phyloP scores from a whole-genome alignment of 2,329 filamentous ascomycete genomes.

The Pseudomassariella vexata region DNA sequence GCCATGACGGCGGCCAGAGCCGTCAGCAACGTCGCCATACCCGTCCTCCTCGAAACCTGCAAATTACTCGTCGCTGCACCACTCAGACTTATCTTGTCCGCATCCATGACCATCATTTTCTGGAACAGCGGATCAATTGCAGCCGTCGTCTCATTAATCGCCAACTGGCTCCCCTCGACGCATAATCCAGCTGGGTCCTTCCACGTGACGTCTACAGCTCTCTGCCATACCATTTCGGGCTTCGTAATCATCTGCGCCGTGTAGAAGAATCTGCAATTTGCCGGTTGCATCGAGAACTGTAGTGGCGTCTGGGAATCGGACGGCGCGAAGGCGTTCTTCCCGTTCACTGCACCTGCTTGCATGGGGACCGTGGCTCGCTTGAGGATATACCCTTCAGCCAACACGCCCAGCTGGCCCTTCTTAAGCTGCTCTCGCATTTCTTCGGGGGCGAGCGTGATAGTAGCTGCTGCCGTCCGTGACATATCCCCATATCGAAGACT shows the following conservation, averaged over 20 bases:
- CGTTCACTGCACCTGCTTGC: constrained; percentile 23
- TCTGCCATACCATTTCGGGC: constrained; percentile 34
- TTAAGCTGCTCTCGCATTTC: constrained; percentile 12
- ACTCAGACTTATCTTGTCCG: not conserved
- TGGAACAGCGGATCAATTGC: constrained; percentile 15
- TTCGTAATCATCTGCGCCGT: constrained; percentile 34
- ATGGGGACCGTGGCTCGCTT: constrained; percentile 16
- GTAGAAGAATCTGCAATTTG: constrained; percentile 42
- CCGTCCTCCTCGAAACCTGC: too few species aligned
- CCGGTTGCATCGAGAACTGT: constrained; percentile 38
- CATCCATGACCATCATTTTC: too few species aligned
- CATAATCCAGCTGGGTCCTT: constrained; percentile 22
- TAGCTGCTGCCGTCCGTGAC: constrained; percentile 17
- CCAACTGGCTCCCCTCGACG: constrained; percentile 23
- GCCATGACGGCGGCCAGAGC: too few species aligned
- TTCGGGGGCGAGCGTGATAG: constrained; percentile 16
- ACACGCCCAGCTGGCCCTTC: constrained; percentile 18
- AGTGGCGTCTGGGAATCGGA: constrained; percentile 29
- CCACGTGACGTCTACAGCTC: constrained; percentile 30
- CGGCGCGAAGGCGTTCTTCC: constrained; percentile 28
- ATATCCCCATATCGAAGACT: constrained; percentile 26
- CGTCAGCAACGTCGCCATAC: too few species aligned
- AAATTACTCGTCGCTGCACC: too few species aligned
- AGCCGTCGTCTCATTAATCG: constrained; percentile 10
- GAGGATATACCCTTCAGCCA: constrained; percentile 28